Evolutionary conservation across 371 early-diverging fungal genomes (phyloP).

Genomic region (Thermomucor indicae-seudaticae): DNA sequence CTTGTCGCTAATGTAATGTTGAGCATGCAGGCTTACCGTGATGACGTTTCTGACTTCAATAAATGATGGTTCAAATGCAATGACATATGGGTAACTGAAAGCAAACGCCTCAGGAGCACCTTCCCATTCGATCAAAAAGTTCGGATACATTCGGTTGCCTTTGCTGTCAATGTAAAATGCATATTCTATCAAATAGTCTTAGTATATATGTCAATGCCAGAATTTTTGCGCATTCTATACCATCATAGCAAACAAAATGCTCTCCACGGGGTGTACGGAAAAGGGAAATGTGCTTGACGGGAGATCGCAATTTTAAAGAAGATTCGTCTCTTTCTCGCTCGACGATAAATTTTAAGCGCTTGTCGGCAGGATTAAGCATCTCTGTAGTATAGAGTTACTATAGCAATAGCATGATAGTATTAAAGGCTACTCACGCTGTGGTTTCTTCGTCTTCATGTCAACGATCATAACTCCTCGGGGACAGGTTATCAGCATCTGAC

Average conservation of each 20-base stretch:
- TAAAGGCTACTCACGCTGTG: slow-evolving; percentile 32
- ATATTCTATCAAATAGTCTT: slow-evolving; percentile 23
- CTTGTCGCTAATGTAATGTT: not conserved
- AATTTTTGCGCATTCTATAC: slow-evolving; percentile 11
- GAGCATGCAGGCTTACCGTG: slow-evolving; percentile 21
- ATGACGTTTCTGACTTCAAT: slow-evolving; percentile 43
- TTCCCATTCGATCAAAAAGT: slow-evolving; percentile 46
- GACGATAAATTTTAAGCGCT: slow-evolving; percentile 28
- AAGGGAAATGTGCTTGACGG: slow-evolving; percentile 32
- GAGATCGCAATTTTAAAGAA: slow-evolving; percentile 18
- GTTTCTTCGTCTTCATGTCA: slow-evolving; percentile 38
- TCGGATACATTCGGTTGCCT: slow-evolving; percentile 32
- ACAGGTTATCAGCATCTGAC: slow-evolving; percentile 39
- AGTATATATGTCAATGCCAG: not conserved
- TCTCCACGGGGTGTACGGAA: slow-evolving; percentile 32
- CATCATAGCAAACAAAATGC: slow-evolving; percentile 45
- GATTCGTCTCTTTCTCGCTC: slow-evolving; percentile 39
- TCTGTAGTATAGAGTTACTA: slow-evolving; percentile 13
- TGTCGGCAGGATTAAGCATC: slow-evolving; percentile 35
- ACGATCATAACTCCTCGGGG: slow-evolving; percentile 41
- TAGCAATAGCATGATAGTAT: not conserved
- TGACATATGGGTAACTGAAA: slow-evolving; percentile 36
- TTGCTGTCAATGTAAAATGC: slow-evolving; percentile 48
- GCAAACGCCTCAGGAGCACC: slow-evolving; percentile 40
- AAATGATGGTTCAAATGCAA: slow-evolving; percentile 42